A percentile compares a stretch with the other conserved stretches of the same genome.
Evolutionary conservation across 805 yeast species (phyloP).

Genomic region (Kuraishia molischiana): DNA sequence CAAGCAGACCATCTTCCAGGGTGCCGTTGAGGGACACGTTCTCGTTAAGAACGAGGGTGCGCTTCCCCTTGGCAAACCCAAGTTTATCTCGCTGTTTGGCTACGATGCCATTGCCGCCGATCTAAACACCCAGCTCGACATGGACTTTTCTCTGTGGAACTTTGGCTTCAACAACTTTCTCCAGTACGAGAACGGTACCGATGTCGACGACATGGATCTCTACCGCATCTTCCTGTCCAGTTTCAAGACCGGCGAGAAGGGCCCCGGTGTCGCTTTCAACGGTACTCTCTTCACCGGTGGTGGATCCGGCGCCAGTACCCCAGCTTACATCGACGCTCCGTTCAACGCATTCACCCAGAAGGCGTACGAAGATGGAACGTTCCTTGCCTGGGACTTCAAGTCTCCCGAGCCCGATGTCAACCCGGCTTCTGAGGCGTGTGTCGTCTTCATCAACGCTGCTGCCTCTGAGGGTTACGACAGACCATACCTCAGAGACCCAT

Average conservation of each 20-base stretch:
- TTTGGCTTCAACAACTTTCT: too few species aligned
- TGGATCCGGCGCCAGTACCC: constrained; percentile 54
- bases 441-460: constrained; percentile 45
- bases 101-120: constrained; percentile 8
- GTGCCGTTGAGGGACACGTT: constrained; percentile 49
- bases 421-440: constrained; percentile 47
- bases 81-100: constrained; percentile 19
- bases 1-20: constrained; percentile 37
- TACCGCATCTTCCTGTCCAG: constrained; percentile 28
- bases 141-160: constrained; percentile 19
- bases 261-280: too few species aligned
- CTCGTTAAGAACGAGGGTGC: constrained; percentile 44
- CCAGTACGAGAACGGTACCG: too few species aligned
- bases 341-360: constrained; percentile 26
- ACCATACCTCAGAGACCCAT: constrained; percentile 47
- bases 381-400: constrained; percentile 34
- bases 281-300: constrained; percentile 53
- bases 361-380: constrained; percentile 33
- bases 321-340: constrained; percentile 41
- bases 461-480: constrained; percentile 54
- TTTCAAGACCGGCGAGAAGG: constrained; percentile 35
- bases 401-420: constrained; percentile 43
- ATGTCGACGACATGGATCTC: constrained; percentile 23
- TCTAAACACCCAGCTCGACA: constrained; percentile 15
- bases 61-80: constrained; percentile 48